Conservation (phyloP, 352 stramenopile genomes). For the Phytopythium boreale region DNA sequence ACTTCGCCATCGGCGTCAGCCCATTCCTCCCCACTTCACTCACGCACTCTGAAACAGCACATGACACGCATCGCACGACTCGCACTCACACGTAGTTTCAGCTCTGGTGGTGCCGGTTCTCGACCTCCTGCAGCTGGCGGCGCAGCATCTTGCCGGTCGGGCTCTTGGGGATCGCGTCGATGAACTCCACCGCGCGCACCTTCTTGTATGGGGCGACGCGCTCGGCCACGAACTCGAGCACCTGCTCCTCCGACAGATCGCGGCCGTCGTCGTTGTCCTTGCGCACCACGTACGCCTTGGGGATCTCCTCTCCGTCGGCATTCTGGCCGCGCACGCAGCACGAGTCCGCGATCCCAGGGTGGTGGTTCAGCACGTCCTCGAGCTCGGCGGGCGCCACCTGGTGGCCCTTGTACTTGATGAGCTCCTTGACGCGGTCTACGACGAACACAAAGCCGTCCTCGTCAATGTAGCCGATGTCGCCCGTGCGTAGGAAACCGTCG, state of each 20-base stretch:
- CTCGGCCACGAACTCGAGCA: constrained; percentile 83
- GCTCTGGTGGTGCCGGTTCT: constrained; percentile 22
- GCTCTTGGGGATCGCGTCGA: constrained; percentile 88
- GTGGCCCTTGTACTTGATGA: constrained; percentile 94
- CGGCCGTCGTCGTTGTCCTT: constrained; percentile 30
- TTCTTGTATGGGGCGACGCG: constrained; percentile 87
- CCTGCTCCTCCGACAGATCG: constrained; percentile 54
- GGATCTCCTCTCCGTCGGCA: constrained; percentile 81
- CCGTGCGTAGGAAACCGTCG: constrained; percentile 84
- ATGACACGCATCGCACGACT: neutral
- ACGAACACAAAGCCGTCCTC: constrained; percentile 91
- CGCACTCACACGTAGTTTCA: neutral
- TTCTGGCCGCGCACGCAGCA: constrained; percentile 65
- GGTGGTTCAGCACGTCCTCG: constrained; percentile 87
- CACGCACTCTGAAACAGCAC: too few species aligned
- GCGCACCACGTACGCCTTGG: constrained; percentile 88
- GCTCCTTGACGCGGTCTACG: constrained; percentile 90
- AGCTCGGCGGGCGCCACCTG: constrained; percentile 90
- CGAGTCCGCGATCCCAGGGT: constrained; percentile 75
- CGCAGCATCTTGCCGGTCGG: constrained; percentile 91
- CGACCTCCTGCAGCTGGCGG: constrained; percentile 51
- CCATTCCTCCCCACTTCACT: too few species aligned
- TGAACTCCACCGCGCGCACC: constrained; percentile 85
- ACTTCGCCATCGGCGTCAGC: too few species aligned
- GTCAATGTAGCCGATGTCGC: constrained; percentile 91